phyloP scores from a whole-genome alignment of 148 eudicot species.

The Rheum nobile region DNA sequence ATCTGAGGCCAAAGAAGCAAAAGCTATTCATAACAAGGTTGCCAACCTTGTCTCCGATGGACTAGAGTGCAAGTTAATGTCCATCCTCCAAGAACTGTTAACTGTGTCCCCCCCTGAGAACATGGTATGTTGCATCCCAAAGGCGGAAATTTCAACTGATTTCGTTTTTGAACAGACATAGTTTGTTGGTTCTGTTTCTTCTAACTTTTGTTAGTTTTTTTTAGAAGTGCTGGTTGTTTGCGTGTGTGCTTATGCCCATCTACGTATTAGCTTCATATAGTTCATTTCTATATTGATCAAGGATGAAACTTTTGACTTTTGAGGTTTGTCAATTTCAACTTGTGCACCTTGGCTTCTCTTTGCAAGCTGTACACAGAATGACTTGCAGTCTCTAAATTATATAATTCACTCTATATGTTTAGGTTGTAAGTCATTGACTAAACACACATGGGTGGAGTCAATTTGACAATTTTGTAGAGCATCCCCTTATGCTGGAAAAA shows the following conservation, averaged over 20 bases:
- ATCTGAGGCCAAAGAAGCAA: constrained; percentile 29
- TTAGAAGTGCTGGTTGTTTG: neutral
- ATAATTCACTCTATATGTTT: neutral
- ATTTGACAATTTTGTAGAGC: neutral
- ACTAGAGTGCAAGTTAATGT: constrained; percentile 52
- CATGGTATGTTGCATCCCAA: constrained; percentile 46
- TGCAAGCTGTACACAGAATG: neutral
- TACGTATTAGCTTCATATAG: neutral
- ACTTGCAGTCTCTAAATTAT: neutral
- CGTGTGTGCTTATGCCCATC: neutral
- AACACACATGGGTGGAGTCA: neutral
- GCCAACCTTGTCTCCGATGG: constrained; percentile 62
- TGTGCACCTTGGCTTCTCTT: neutral
- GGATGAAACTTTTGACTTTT: neutral
- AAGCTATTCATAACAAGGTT: constrained; percentile 36
- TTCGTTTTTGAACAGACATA: neutral
- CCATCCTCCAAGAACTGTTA: constrained; percentile 41
- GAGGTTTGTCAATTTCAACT: neutral
- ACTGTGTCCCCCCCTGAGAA: constrained; percentile 50
- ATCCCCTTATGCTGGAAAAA: neutral
- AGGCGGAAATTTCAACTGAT: neutral
- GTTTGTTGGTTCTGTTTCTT: neutral
- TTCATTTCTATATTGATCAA: neutral
- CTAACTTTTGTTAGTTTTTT: neutral
- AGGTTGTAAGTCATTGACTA: neutral